phyloP scores from a whole-genome alignment of 176 grass and related monocot genomes.

The Chrysopogon serrulatus region DNA sequence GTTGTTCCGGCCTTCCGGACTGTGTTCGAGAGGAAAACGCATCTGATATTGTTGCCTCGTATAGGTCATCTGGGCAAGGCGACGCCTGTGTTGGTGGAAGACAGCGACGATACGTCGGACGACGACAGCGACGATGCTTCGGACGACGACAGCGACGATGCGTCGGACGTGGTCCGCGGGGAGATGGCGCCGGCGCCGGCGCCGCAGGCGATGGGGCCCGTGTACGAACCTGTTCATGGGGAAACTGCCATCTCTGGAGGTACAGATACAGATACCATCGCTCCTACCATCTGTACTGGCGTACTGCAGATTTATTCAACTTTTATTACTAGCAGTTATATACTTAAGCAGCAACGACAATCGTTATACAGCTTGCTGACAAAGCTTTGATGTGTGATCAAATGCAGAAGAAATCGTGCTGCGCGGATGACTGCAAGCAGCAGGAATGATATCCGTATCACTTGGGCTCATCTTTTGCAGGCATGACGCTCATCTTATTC shows the following conservation, averaged over 20 bases:
- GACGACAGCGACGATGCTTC: background rate
- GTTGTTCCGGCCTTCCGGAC: background rate
- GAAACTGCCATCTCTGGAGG: conserved; percentile 67
- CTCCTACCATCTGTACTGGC: background rate
- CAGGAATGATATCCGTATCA: background rate
- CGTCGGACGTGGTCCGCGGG: background rate
- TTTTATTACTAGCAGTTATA: background rate
- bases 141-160: background rate
- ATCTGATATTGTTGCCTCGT: background rate
- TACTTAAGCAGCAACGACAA: background rate
- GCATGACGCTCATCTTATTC: conserved; percentile 38
- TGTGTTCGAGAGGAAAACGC: background rate
- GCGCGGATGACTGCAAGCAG: conserved; percentile 55
- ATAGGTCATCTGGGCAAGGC: background rate
- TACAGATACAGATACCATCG: conserved; percentile 19
- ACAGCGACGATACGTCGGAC: too few species aligned
- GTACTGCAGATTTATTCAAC: too few species aligned
- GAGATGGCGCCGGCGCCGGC: conserved; percentile 20
- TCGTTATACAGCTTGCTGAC: background rate
- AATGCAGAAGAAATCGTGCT: conserved; percentile 59
- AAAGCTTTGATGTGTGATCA: background rate
- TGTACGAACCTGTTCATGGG: conserved; percentile 53
- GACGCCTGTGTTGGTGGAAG: background rate
- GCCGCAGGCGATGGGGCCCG: conserved; percentile 48
- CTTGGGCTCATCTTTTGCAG: conserved; percentile 25